phyloP scores from a whole-genome alignment of 2,329 filamentous ascomycete species.

The Xylariaceae sp. region DNA sequence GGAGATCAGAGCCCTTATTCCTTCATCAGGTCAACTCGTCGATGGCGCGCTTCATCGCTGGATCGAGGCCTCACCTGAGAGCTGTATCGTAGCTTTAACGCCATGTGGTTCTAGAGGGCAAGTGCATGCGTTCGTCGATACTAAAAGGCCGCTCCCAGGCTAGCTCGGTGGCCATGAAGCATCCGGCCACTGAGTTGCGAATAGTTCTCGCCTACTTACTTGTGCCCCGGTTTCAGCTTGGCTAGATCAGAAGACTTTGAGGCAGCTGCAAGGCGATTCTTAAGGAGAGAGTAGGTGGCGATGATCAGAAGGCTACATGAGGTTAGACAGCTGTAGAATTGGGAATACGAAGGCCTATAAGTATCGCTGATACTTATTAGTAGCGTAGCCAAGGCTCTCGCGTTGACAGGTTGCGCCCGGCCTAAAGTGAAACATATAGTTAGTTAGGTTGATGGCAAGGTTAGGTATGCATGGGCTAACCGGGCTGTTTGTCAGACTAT shows the following conservation, averaged over 20 bases:
- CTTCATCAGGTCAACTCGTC: not conserved
- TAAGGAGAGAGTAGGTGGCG: slow-evolving; percentile 25
- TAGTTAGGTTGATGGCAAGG: slow-evolving; percentile 2
- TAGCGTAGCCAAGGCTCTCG: not conserved
- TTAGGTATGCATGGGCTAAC: not conserved
- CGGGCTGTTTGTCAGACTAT: slow-evolving; percentile 1
- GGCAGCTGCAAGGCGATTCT: slow-evolving; percentile 22
- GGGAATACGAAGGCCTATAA: too few species aligned
- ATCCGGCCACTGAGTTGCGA: not conserved
- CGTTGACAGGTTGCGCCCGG: not conserved
- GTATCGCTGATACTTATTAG: not conserved
- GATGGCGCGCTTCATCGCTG: not conserved
- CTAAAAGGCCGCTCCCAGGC: not conserved
- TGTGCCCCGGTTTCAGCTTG: slow-evolving; percentile 1
- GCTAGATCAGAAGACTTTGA: slow-evolving; percentile 26
- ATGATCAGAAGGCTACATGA: slow-evolving; percentile 2
- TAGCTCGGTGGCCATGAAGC: not conserved
- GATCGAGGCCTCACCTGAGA: not conserved
- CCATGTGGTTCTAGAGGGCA: not conserved
- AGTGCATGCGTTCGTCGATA: not conserved
- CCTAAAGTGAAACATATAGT: not conserved
- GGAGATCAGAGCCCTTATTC: not conserved
- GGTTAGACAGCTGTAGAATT: not conserved
- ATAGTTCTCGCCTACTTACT: not conserved
- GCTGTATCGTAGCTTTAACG: not conserved